Evolutionary conservation across 768 basidiomycete genomes (phyloP).

Genomic region (Boletus barrowsii): DNA sequence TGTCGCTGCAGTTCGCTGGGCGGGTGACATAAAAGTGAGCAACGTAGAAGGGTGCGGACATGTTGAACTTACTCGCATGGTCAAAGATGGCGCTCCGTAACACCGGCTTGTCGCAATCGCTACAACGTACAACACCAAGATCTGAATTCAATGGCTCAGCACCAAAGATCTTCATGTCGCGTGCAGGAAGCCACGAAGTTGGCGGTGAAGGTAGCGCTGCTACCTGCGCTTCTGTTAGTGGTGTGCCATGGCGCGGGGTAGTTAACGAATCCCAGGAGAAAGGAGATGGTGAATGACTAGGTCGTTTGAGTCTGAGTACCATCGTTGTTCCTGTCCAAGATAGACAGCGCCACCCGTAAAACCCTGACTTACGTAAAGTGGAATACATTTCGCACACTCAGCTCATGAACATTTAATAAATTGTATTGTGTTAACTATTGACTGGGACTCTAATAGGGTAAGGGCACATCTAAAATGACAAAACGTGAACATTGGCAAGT

Average conservation of each 20-base stretch:
- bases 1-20: slow-evolving; percentile 59
- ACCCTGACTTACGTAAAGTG: slow-evolving; percentile 20
- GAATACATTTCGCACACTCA: too few relatives aligned
- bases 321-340: slow-evolving; percentile 24
- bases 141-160: slow-evolving; percentile 70
- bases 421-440: background rate
- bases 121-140: slow-evolving; percentile 66
- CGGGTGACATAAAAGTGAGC: slow-evolving; percentile 8
- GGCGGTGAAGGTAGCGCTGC: slow-evolving; percentile 65
- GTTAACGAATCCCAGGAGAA: slow-evolving; percentile 61
- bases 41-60: background rate
- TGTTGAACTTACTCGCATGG: slow-evolving; percentile 59
- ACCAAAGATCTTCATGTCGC: slow-evolving; percentile 88
- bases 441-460: too few relatives aligned
- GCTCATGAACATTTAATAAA: too few relatives aligned
- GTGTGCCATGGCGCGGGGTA: slow-evolving; percentile 26
- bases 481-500: background rate
- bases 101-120: slow-evolving; percentile 78
- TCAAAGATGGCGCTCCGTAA: slow-evolving; percentile 71
- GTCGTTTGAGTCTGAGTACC: slow-evolving; percentile 42
- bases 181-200: slow-evolving; percentile 79
- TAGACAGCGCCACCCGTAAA: background rate
- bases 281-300: slow-evolving; percentile 45
- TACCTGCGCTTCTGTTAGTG: slow-evolving; percentile 36
- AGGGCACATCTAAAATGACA: background rate